Percentiles rank a stretch among this genome's conserved stretches.
Evolutionary conservation across 2,329 filamentous ascomycete species (phyloP).

Genomic region (Trichoderma cornu-damae): DNA sequence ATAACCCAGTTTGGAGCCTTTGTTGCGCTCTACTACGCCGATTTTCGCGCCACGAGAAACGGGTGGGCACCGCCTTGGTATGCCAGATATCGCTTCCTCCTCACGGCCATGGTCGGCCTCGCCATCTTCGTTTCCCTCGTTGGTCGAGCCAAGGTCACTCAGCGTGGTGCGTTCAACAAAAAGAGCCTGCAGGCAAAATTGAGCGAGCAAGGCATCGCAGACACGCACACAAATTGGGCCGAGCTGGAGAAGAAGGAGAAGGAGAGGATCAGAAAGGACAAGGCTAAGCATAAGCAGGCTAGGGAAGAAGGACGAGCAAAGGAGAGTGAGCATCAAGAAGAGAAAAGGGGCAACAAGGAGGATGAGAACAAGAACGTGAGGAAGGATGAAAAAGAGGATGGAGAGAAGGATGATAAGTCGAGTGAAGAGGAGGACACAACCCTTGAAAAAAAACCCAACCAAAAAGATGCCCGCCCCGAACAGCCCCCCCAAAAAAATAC

Average conservation of each 20-base stretch:
- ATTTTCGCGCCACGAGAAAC: slow-evolving; percentile 63
- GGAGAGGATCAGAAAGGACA: slow-evolving; percentile 33
- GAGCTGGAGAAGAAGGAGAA: slow-evolving; percentile 42
- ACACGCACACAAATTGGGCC: slow-evolving; percentile 42
- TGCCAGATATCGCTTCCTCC: slow-evolving; percentile 79
- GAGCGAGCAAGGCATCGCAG: slow-evolving; percentile 30
- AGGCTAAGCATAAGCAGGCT: slow-evolving; percentile 31
- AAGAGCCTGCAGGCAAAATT: slow-evolving; percentile 38
- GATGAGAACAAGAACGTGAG: slow-evolving; percentile 21
- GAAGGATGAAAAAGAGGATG: slow-evolving; percentile 16
- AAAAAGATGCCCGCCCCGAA: neutral
- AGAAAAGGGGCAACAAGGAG: slow-evolving; percentile 24
- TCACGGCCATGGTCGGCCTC: slow-evolving; percentile 82
- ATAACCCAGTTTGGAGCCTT: slow-evolving; percentile 84
- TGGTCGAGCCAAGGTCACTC: slow-evolving; percentile 69
- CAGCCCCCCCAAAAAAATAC: neutral
- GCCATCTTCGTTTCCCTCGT: slow-evolving; percentile 77
- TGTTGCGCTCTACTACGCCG: slow-evolving; percentile 78
- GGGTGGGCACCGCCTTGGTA: slow-evolving; percentile 88
- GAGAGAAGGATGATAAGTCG: slow-evolving; percentile 21
- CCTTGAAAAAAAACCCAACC: slow-evolving; percentile 17
- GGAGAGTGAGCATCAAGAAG: slow-evolving; percentile 26
- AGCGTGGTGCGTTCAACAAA: slow-evolving; percentile 28
- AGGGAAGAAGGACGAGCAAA: slow-evolving; percentile 28
- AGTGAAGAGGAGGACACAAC: slow-evolving; percentile 23